Percentiles rank a stretch among this genome's conserved stretches.
These are phyloP conservation scores for Pelargonium citronellum DNA, from an alignment of 441 rosid species.

Conservation along the genomic window DNA sequence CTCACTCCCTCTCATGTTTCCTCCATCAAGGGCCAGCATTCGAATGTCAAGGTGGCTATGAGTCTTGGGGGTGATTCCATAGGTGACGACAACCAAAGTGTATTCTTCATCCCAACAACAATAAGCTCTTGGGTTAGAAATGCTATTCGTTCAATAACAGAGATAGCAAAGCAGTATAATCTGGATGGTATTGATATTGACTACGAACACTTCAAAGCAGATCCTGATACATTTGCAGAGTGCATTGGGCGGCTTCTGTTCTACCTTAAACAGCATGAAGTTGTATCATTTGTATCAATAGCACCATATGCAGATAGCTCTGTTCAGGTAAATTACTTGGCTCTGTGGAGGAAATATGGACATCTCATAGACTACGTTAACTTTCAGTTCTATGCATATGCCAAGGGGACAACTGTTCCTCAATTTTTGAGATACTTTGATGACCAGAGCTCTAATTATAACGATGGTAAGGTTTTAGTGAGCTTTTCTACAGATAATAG, in stretches of 20 bases:
- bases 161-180: constrained; percentile 28
- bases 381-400: constrained; percentile 51
- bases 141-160: constrained; percentile 39
- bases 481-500: constrained; percentile 46
- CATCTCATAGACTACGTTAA: constrained; percentile 50
- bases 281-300: constrained; percentile 39
- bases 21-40: constrained; percentile 34
- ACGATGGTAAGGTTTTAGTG: constrained; percentile 34
- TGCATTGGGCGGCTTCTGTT: constrained; percentile 39
- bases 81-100: neutral
- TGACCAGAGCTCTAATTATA: constrained; percentile 34
- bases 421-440: constrained; percentile 33
- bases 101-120: constrained; percentile 35
- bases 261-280: constrained; percentile 30
- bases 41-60: constrained; percentile 48
- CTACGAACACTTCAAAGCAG: constrained; percentile 43
- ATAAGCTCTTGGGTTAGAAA: constrained; percentile 47
- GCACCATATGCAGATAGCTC: constrained; percentile 36
- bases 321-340: constrained; percentile 39
- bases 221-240: constrained; percentile 44
- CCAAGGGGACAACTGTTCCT: constrained; percentile 30
- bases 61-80: constrained; percentile 53
- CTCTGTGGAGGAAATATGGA: constrained; percentile 45
- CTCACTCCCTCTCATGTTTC: constrained; percentile 33
- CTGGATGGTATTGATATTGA: constrained; percentile 50